phyloP scores from a whole-genome alignment of 2,329 filamentous ascomycete genomes.

The Pseudocercospora crystallina region DNA sequence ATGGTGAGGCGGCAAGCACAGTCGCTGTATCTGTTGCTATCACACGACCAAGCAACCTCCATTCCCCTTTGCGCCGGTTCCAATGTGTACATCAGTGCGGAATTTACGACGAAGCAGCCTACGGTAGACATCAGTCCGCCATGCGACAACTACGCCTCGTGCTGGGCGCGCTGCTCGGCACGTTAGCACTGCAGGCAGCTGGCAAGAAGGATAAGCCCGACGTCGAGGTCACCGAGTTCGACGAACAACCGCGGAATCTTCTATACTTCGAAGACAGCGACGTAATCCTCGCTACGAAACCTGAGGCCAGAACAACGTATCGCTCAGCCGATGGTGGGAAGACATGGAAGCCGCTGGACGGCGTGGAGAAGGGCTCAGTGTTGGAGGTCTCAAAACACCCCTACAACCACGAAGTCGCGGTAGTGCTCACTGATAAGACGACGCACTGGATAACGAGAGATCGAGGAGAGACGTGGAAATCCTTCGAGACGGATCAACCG shows the following conservation, averaged over 20 bases:
- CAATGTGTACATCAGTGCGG: background rate
- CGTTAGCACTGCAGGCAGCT: conserved; percentile 24
- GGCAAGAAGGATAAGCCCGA: conserved; percentile 51
- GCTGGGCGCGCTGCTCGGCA: conserved; percentile 22
- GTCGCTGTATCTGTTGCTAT: background rate
- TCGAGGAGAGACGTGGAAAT: conserved; percentile 75
- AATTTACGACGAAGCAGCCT: conserved; percentile 4
- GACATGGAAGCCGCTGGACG: conserved; percentile 67
- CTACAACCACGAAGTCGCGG: conserved; percentile 75
- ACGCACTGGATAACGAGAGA: conserved; percentile 83
- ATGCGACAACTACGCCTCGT: conserved; percentile 21
- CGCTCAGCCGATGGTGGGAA: conserved; percentile 79
- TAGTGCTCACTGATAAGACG: conserved; percentile 66
- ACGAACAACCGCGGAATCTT: conserved; percentile 65
- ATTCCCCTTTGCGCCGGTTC: background rate
- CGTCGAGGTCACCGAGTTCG: conserved; percentile 65
- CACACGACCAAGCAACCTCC: background rate
- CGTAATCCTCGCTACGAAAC: conserved; percentile 73
- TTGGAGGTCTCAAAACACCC: conserved; percentile 71
- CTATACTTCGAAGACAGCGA: conserved; percentile 93
- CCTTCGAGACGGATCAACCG: conserved; percentile 64
- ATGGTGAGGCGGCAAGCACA: background rate
- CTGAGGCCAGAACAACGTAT: conserved; percentile 63
- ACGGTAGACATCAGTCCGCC: background rate
- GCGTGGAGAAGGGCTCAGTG: conserved; percentile 63